phyloP scores from a whole-genome alignment of 805 yeast species.

The Yamadazyma endophytica region DNA sequence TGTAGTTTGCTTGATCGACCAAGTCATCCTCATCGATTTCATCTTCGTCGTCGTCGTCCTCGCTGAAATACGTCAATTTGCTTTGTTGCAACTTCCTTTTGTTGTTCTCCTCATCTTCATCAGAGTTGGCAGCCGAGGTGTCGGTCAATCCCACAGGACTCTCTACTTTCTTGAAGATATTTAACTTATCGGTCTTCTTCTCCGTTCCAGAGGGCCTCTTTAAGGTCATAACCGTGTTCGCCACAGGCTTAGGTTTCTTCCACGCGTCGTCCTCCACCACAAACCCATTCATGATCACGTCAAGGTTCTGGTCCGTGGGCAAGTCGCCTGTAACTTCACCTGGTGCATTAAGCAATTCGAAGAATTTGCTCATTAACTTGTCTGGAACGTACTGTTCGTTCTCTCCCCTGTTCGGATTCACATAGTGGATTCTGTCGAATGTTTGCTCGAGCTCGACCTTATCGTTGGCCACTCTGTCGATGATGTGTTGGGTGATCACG shows the following conservation, averaged over 20 bases:
- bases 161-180: conserved; percentile 3
- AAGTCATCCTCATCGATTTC: conserved; percentile 39
- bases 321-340: conserved; percentile 48
- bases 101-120: conserved; percentile 38
- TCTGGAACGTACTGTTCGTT: conserved; percentile 45
- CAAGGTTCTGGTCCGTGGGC: conserved; percentile 48
- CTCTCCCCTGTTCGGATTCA: conserved; percentile 47
- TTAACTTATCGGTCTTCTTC: conserved; percentile 9
- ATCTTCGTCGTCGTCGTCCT: conserved; percentile 47
- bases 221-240: conserved; percentile 27
- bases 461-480: conserved; percentile 53
- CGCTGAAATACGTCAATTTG: conserved; percentile 54
- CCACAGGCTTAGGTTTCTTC: conserved; percentile 47
- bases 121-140: conserved; percentile 38
- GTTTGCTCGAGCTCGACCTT: conserved; percentile 34
- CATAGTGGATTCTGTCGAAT: conserved; percentile 46
- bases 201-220: no score
- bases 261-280: conserved; percentile 45
- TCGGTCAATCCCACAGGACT: conserved; percentile 39
- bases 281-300: conserved; percentile 66
- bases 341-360: conserved; percentile 31
- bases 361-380: conserved; percentile 10
- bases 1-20: conserved; percentile 22
- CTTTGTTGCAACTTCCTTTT: conserved; percentile 42
- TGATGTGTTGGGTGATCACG: conserved; percentile 46